Evolutionary conservation across 768 basidiomycete genomes (phyloP), one percentile per base, ranked within the genome.

Genomic region (Rhodosporidiobolus sp.): DNA sequence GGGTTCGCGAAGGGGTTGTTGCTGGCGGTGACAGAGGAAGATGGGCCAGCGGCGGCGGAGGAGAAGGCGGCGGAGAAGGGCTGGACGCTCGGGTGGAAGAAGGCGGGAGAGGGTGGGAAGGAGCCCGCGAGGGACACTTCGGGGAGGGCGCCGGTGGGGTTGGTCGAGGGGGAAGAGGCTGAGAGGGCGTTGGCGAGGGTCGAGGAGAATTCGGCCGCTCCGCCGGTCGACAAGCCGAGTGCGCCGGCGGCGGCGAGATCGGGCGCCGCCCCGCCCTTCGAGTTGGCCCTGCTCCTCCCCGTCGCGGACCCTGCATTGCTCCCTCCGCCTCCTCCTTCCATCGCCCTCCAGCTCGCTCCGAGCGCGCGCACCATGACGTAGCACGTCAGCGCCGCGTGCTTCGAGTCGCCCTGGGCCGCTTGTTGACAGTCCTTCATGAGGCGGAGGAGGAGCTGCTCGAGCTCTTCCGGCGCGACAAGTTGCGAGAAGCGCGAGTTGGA

Each of bases 401-500:
- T 63, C 3, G 49, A 20, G 35, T 69, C 67, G 35, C 67, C 67
- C 32, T 64, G 62, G 16, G 63, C 63, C 17, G 72, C 72, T 10
- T 56, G 54, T n/a, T 66, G 67, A 28, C 72, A 69, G 43, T 73
- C 72, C 14, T 53, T 48, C 66, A 73, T 73, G 35, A 60, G 57
- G 20, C 58, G 45, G 11, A 63, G 53, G 34, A 73, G 56, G n/a
- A 65, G 63, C 49, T 35, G 43, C 24, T 69, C 61, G 53, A 73
- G 72, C 46, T 73, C 67, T 32, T 62, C 59, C 20, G 53, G 48
- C 52, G 59, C 55, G 63, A 73, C 72, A 24, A 73, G 56, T 12
- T 65, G 38, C 19, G 72, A 35, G 59, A 73, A 73, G 32, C 67
- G 72, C 17, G 72, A 65, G 72, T 73, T 73, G 22, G 67, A 69